Percentiles rank a stretch among this genome's conserved stretches.
These are phyloP conservation scores for Saposhnikovia divaricata DNA, from an alignment of 129 eudicot genomes.

Conservation along the genomic window DNA sequence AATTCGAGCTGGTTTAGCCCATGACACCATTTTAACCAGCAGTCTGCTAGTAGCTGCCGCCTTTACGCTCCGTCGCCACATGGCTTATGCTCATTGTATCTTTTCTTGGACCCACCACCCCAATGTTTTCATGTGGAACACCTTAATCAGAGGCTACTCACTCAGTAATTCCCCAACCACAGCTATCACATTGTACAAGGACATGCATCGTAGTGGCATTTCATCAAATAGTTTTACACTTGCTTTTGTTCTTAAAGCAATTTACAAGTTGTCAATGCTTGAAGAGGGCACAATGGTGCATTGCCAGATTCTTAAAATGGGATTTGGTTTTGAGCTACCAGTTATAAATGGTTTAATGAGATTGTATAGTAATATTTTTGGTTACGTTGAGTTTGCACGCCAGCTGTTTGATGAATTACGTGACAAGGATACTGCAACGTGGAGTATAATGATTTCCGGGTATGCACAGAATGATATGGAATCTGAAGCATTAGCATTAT, in stretches of 20 bases:
- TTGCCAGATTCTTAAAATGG: conserved; percentile 30
- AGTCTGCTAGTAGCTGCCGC: conserved; percentile 6
- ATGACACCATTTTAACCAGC: conserved; percentile 7
- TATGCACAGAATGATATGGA: conserved; percentile 10
- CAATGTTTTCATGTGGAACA: conserved; percentile 29
- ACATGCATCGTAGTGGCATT: conserved; percentile 29
- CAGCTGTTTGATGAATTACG: conserved; percentile 4
- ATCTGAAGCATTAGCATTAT: conserved; percentile 8
- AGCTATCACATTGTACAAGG: conserved; percentile 17
- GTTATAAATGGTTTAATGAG: conserved; percentile 4
- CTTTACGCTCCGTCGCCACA: conserved; percentile 4
- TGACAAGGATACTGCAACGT: background rate
- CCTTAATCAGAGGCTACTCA: conserved; percentile 34
- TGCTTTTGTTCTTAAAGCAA: conserved; percentile 29
- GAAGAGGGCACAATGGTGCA: conserved; percentile 25
- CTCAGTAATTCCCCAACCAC: conserved; percentile 11
- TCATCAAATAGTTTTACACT: conserved; percentile 31
- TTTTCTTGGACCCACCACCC: conserved; percentile 9
- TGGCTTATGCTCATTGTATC: conserved; percentile 13
- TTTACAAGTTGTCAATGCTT: conserved; percentile 7
- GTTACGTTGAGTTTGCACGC: conserved; percentile 9
- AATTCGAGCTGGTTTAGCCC: conserved; percentile 2
- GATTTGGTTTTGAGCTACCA: conserved; percentile 8
- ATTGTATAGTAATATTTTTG: conserved; percentile 7
- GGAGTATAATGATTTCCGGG: conserved; percentile 19